Evolutionary conservation across 2,329 filamentous ascomycete genomes (phyloP), one percentile per base, ranked within the genome.

Genomic region (Fusarium fujikuroi): DNA sequence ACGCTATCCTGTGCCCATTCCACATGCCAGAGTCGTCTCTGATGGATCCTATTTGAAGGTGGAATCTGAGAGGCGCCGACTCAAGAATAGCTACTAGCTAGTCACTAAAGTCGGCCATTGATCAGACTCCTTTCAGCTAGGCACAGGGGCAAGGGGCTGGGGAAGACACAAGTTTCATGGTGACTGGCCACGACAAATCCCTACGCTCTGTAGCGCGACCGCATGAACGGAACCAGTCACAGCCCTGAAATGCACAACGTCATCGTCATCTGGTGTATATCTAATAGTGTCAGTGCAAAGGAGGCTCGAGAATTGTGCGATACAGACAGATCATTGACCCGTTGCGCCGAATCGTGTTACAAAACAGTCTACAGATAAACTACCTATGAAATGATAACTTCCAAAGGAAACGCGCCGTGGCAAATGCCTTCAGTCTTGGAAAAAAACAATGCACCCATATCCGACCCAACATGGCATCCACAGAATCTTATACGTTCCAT

Each of bases 301-400:
- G 18, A 18, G 28, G 58, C 23, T 46, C 21, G 36, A 25, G 39
- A 42, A 61, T 46, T 47, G 34, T 59, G 59, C 46, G 52, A 69
- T 56, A 63, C 63, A 69, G 60, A 64, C 68, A 70, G 43, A 70
- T 68, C 56, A 53, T 67, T 67, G 67, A 72, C 71, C 71, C 52
- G 71, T 74, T 72, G 50, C 71, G 71, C 71, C 68, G 60, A 72
- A 74, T 67, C 59, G 60, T 70, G 73, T 75, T 78, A 77, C 69
- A 60, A 74, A 77, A 74, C 63, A 75, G 65, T 77, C 76, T 78
- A 52, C 49, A 52, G 49, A 52, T 36, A 78, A 77, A 76, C 76
- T 77, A 78, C 70, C 68, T 75, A 68, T 70, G 76, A 76, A 75
- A 75, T 66, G 58, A 70, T 67, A 75, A 76, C 76, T 72, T 71